Evolutionary conservation across 768 basidiomycete species (phyloP), one percentile per base, ranked within the genome.

Genomic region (Gloeopeniophorella convolvens): DNA sequence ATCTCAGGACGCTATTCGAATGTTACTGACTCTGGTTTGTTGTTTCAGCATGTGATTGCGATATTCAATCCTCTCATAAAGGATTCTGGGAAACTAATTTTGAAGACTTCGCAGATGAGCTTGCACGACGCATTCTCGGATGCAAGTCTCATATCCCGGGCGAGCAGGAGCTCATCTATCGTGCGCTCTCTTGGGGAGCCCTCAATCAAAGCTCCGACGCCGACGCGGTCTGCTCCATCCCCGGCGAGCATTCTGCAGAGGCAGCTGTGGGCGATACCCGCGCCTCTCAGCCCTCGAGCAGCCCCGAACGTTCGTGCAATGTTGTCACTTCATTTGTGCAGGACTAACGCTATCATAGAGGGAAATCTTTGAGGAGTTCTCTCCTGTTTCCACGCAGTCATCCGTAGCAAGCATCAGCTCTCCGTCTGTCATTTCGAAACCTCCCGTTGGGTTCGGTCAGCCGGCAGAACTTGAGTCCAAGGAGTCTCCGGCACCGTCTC

Each of bases 31-130:
- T n/a, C n/a, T n/a, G n/a, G n/a, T n/a, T n/a, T n/a, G n/a, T n/a
- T 11, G 47, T 56, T 40, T 35, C 30, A 59, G 56, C 56, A 59
- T 50, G 48, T 57, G 48, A 48, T 50, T 42, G 33, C 45, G 31
- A 49, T 54, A 40, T 57, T 53, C 48, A 54, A 53, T 21, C 50
- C 48, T 48, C 48, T 54, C 11, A 55, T 55, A 27, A 50, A 46
- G 23, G 54, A 48, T n/a, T 41, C 42, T 28, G 54, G 54, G 40
- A 51, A 27, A 21, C 54, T 58, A 40, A 58, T 47, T 37, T 40
- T 51, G 45, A 45, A 44, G 48, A 50, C 43, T 48, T 48, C 45
- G 42, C 54, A 58, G 57, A 49, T 56, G 44, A 44, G 42, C 46
- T 30, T 39, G 20, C 44, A 50, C 26, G 37, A 47, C 1, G 24